Evolutionary conservation across 2,329 filamentous ascomycete genomes (phyloP).

Genomic region (Tolypocladium paradoxum): DNA sequence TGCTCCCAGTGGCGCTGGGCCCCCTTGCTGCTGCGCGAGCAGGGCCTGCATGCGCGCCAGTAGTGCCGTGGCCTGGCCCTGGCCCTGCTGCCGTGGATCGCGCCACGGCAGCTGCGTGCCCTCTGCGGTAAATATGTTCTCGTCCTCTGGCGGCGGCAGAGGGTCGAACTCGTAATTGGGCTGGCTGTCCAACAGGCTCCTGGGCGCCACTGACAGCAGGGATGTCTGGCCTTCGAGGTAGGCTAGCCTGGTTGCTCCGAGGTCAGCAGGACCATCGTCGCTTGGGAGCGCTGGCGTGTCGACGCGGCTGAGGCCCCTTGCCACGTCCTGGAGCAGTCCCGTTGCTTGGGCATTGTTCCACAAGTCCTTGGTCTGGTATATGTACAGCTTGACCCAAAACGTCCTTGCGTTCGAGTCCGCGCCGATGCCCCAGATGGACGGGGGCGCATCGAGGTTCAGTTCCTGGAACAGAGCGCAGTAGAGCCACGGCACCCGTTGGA

Average conservation of each 20-base stretch:
- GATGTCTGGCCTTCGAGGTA: constrained; percentile 65
- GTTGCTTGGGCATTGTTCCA: constrained; percentile 73
- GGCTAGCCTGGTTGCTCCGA: constrained; percentile 59
- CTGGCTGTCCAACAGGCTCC: constrained; percentile 48
- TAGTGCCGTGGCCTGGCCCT: constrained; percentile 9
- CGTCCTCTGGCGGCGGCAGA: constrained; percentile 54
- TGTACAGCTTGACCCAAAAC: constrained; percentile 66
- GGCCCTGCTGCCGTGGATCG: constrained; percentile 10
- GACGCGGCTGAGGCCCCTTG: constrained; percentile 40
- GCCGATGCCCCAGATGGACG: constrained; percentile 70
- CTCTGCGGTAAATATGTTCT: constrained; percentile 39
- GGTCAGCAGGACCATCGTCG: constrained; percentile 27
- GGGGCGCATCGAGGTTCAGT: constrained; percentile 67
- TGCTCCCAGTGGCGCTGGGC: constrained; percentile 1
- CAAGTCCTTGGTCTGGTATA: constrained; percentile 64
- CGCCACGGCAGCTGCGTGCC: constrained; percentile 33
- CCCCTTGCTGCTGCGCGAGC: constrained; percentile 12
- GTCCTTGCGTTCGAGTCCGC: constrained; percentile 50
- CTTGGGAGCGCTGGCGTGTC: constrained; percentile 26
- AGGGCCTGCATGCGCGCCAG: constrained; percentile 18
- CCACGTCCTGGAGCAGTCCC: constrained; percentile 58
- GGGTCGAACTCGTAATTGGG: constrained; percentile 74
- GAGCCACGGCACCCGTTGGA: constrained; percentile 73
- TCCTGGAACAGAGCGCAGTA: constrained; percentile 72
- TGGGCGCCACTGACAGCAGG: constrained; percentile 60